phyloP scores from a whole-genome alignment of 805 yeast genomes.

The Saccharomycopsis selenospora region DNA sequence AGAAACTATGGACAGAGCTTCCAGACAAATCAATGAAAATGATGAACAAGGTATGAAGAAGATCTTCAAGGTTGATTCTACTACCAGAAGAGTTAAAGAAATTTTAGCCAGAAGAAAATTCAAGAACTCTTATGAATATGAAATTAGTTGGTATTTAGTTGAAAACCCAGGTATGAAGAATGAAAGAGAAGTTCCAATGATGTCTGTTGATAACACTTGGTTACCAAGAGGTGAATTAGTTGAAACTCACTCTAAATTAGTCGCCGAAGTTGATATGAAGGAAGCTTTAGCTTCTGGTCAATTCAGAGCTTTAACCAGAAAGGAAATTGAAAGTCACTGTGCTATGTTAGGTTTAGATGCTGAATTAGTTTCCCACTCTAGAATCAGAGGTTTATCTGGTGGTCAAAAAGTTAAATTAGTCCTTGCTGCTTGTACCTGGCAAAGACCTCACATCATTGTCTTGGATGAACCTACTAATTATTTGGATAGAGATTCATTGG shows the following conservation, averaged over 20 bases:
- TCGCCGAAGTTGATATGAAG: constrained; percentile 99
- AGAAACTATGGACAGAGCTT: constrained; percentile 99
- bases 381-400: constrained; percentile 99
- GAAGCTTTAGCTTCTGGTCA: constrained; percentile 99
- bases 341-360: constrained; percentile 97
- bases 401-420: constrained; percentile 99
- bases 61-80: constrained; percentile 97
- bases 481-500: constrained; percentile 98
- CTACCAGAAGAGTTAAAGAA: constrained; percentile 94
- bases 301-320: constrained; percentile 99
- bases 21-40: constrained; percentile 93
- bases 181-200: constrained; percentile 99
- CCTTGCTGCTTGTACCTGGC: constrained; percentile 99
- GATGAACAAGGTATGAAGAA: constrained; percentile 99
- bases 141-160: constrained; percentile 95
- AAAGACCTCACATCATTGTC: constrained; percentile 99
- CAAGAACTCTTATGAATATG: constrained; percentile 99
- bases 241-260: constrained; percentile 98
- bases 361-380: constrained; percentile 98
- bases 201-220: constrained; percentile 99
- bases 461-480: constrained; percentile 99
- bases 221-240: constrained; percentile 97
- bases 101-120: constrained; percentile 97
- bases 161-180: constrained; percentile 98
- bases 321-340: constrained; percentile 99